Evolutionary conservation across 306 rosid species (phyloP), one percentile per base, ranked within the genome.

Genomic region (Malus fusca): DNA sequence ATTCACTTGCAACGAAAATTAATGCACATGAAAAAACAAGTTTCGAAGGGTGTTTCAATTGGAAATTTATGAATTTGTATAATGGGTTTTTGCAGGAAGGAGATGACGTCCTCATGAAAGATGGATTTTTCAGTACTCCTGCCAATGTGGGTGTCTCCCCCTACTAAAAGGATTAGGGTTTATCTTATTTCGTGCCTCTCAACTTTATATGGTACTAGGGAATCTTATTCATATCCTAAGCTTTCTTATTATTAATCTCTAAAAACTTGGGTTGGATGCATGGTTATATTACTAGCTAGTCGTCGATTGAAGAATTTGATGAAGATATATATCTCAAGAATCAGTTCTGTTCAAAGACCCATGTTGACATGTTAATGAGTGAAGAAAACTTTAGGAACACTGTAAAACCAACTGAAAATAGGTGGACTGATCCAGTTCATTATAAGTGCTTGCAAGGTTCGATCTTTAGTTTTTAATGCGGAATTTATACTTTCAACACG

Each of bases 71-170:
- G 62, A 19, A 64, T 26, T n/a, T 30, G 31, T 11, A 11, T 48
- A 18, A 51, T 81, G 73, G 75, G 31, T 78, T 44, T 14, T 71
- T 86, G 83, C 77, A 93, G 98, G 98, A 94, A 56, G 85, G 87
- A 75, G 98, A 91, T 66, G 96, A 90, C 55, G 76, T 87, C 85
- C 84, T 90, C 10, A 78, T 86, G 87, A 91, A 90, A 78, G 96
- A 91, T 75, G 98, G 85, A 33, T 87, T 78, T 84, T 92, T 84
- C 69, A 63, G 59, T 13, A 26, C 72, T 73, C 21, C 93, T 1
- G 89, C 90, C 42, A 89, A 90, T 76, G 82, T 87, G 75, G 90
- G 91, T 19, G 88, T 91, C 82, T 88, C 94, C 79, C 97, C 93
- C 81, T 92, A 82, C 89, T 89, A 80, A 73, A 72, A 68, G 55